phyloP scores from a whole-genome alignment of 2,329 filamentous ascomycete species.

The Dactylellina cionopaga region DNA sequence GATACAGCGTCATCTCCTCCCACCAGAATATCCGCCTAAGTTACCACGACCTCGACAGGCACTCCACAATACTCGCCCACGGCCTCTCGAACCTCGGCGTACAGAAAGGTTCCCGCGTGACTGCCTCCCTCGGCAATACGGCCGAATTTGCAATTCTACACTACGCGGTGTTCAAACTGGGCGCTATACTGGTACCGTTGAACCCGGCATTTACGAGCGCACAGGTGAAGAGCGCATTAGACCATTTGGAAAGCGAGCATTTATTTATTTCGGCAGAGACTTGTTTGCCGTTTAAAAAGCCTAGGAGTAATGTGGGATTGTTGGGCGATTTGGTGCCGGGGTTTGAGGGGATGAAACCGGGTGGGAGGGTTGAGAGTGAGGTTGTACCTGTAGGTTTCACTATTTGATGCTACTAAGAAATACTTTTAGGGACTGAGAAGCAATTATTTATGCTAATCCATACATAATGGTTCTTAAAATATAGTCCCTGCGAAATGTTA shows the following conservation, averaged over 20 bases:
- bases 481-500: slow-evolving; percentile 75
- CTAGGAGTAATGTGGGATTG: slow-evolving; percentile 59
- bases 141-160: slow-evolving; percentile 80
- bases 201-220: slow-evolving; percentile 86
- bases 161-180: slow-evolving; percentile 92
- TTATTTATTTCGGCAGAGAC: slow-evolving; percentile 89
- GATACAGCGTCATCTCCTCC: slow-evolving; percentile 67
- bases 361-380: slow-evolving; percentile 32
- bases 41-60: slow-evolving; percentile 77
- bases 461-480: too few relatives aligned
- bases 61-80: slow-evolving; percentile 78
- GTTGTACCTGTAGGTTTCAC: slow-evolving; percentile 31
- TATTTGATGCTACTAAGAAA: too few relatives aligned
- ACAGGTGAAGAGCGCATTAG: slow-evolving; percentile 81
- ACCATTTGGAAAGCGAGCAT: slow-evolving; percentile 76
- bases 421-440: too few relatives aligned
- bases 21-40: slow-evolving; percentile 74
- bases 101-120: slow-evolving; percentile 82
- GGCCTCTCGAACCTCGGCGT: slow-evolving; percentile 78
- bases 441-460: too few relatives aligned
- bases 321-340: slow-evolving; percentile 63
- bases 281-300: slow-evolving; percentile 76
- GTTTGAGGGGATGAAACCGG: slow-evolving; percentile 56
- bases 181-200: slow-evolving; percentile 90
- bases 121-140: slow-evolving; percentile 85